These are phyloP conservation scores for Candida ficus DNA, from an alignment of 805 yeast genomes.

Conservation along the genomic window DNA sequence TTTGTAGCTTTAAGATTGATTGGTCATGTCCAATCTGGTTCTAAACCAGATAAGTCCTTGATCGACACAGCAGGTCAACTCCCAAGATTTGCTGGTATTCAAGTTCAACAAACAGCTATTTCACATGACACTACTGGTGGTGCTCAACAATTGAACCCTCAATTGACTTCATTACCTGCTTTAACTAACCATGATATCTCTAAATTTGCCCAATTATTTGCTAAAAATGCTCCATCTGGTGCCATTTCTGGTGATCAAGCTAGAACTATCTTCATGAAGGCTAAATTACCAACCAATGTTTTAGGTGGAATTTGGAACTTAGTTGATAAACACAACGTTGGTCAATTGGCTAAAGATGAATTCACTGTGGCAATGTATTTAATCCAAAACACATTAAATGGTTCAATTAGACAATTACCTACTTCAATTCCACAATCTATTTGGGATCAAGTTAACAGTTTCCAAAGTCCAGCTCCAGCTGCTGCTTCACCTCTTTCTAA, in stretches of 20 bases:
- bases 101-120: slow-evolving; percentile 2
- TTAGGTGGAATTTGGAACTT: slow-evolving; percentile 87
- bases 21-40: slow-evolving; percentile 80
- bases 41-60: slow-evolving; percentile 46
- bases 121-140: slow-evolving; percentile 30
- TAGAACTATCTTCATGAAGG: slow-evolving; percentile 80
- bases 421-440: slow-evolving; percentile 35
- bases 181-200: slow-evolving; percentile 53
- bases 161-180: slow-evolving; percentile 38
- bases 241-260: slow-evolving; percentile 76
- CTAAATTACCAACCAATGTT: slow-evolving; percentile 70
- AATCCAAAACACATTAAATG: slow-evolving; percentile 74
- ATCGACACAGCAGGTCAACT: slow-evolving; percentile 58
- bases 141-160: slow-evolving; percentile 22
- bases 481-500: slow-evolving; percentile 9
- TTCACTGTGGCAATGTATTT: slow-evolving; percentile 94
- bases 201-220: slow-evolving; percentile 67
- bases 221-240: slow-evolving; percentile 55
- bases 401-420: slow-evolving; percentile 57
- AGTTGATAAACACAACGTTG: slow-evolving; percentile 72
- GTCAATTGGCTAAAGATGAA: slow-evolving; percentile 66
- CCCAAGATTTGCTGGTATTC: slow-evolving; percentile 46
- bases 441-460: slow-evolving; percentile 32
- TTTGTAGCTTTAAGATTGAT: slow-evolving; percentile 83
- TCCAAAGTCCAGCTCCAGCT: slow-evolving; percentile 16